phyloP scores from a whole-genome alignment of 306 rosid species.

The Begonia peltatifolia region DNA sequence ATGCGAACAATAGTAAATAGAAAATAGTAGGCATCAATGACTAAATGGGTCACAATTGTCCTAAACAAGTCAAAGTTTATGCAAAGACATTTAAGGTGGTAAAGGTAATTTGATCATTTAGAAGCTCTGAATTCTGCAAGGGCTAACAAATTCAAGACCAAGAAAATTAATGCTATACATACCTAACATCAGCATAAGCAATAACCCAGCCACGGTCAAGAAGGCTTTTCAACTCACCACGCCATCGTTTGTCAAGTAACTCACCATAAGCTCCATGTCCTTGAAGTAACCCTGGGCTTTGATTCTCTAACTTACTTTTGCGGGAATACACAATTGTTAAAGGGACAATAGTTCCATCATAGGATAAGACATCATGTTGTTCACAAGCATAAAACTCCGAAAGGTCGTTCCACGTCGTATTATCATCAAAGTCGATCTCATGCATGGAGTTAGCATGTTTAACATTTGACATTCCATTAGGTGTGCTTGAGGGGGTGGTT shows the following conservation, averaged over 20 bases:
- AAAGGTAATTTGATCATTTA: too few relatives aligned
- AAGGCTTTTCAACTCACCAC: conserved; percentile 76
- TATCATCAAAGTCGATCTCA: conserved; percentile 30
- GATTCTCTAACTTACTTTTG: conserved; percentile 34
- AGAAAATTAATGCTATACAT: conserved; percentile 14
- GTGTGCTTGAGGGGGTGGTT: conserved; percentile 31
- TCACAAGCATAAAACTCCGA: conserved; percentile 82
- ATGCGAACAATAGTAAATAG: not conserved
- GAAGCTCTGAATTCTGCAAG: too few relatives aligned
- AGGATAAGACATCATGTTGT: conserved; percentile 47
- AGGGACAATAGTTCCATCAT: conserved; percentile 62
- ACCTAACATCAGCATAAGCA: conserved; percentile 96
- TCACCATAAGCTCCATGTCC: conserved; percentile 94
- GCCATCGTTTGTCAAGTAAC: conserved; percentile 85
- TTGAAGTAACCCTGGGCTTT: conserved; percentile 68
- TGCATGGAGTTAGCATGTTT: conserved; percentile 21
- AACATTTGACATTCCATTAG: conserved; percentile 17
- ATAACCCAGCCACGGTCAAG: conserved; percentile 88
- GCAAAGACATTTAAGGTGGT: too few relatives aligned
- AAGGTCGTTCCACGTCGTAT: conserved; percentile 66
- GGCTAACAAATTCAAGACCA: too few relatives aligned
- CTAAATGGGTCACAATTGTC: too few relatives aligned
- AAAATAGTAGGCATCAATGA: too few relatives aligned
- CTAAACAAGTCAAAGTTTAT: too few relatives aligned
- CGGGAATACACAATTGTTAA: conserved; percentile 61